Evolutionary conservation across 2,329 filamentous ascomycete species (phyloP).

Genomic region (Cordyceps fumosorosea): DNA sequence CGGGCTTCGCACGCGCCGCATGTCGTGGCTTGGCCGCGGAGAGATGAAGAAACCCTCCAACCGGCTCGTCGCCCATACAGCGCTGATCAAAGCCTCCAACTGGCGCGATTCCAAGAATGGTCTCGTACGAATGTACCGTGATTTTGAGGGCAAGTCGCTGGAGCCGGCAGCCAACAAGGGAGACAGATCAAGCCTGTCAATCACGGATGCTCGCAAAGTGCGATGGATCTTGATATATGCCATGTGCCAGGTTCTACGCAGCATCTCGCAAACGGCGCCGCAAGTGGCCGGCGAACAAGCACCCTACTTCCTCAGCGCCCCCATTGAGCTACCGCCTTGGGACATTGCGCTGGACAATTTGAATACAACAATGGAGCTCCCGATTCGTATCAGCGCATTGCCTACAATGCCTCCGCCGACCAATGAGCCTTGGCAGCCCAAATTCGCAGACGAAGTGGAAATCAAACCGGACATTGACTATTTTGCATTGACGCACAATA

Average conservation of each 20-base stretch:
- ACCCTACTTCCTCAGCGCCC: slow-evolving; percentile 49
- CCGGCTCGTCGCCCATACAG: slow-evolving; percentile 44
- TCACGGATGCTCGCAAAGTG: slow-evolving; percentile 66
- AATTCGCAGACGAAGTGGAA: slow-evolving; percentile 22
- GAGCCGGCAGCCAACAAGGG: slow-evolving; percentile 39
- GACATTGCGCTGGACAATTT: slow-evolving; percentile 23
- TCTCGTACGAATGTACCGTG: slow-evolving; percentile 61
- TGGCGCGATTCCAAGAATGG: slow-evolving; percentile 36
- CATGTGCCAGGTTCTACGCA: slow-evolving; percentile 63
- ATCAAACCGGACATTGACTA: slow-evolving; percentile 53
- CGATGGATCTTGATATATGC: slow-evolving; percentile 73
- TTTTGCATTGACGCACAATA: slow-evolving; percentile 36
- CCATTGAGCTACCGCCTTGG: slow-evolving; percentile 41
- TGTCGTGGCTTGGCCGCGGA: slow-evolving; percentile 35
- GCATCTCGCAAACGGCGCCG: slow-evolving; percentile 52
- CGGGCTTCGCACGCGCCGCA: slow-evolving; percentile 20
- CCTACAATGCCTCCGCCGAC: slow-evolving; percentile 2
- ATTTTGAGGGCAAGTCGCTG: slow-evolving; percentile 59
- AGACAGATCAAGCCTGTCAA: slow-evolving; percentile 44
- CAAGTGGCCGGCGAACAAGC: slow-evolving; percentile 54
- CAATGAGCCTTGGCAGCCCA: slow-evolving; percentile 6
- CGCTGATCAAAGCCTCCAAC: slow-evolving; percentile 47
- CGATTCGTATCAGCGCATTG: background rate
- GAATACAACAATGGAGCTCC: background rate
- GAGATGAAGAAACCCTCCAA: slow-evolving; percentile 41